Conservation (phyloP, 495 filamentous ascomycete genomes). For the Tuber microsphaerosporum region DNA sequence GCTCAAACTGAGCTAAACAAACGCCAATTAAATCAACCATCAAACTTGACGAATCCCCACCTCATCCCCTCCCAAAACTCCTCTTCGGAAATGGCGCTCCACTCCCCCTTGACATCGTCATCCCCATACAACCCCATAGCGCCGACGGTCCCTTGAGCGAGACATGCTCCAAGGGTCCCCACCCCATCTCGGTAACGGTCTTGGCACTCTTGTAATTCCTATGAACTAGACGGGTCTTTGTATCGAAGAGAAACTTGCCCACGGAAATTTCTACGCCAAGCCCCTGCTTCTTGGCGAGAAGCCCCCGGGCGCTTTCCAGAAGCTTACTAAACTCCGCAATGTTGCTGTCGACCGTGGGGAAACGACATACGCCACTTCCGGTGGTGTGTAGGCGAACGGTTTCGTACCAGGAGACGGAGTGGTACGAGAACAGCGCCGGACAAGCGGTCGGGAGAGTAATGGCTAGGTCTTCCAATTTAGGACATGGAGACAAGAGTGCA, state of each 20-base stretch:
- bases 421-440: slow-evolving; percentile 46
- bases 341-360: slow-evolving; percentile 24
- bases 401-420: slow-evolving; percentile 46
- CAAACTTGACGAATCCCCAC: slow-evolving; percentile 40
- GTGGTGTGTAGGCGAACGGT: slow-evolving; percentile 49
- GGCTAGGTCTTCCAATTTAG: slow-evolving; percentile 47
- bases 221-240: slow-evolving; percentile 45
- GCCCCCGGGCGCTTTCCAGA: slow-evolving; percentile 44
- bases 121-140: slow-evolving; percentile 50
- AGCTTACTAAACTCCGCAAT: slow-evolving; percentile 41
- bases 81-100: slow-evolving; percentile 43
- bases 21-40: slow-evolving; percentile 16
- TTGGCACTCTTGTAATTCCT: slow-evolving; percentile 46
- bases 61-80: slow-evolving; percentile 46
- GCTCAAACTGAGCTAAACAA: neutral
- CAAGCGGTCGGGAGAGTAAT: slow-evolving; percentile 50
- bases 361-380: slow-evolving; percentile 44
- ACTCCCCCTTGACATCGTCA: slow-evolving; percentile 45
- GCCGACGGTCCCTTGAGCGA: slow-evolving; percentile 51
- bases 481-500: slow-evolving; percentile 46
- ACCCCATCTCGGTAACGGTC: slow-evolving; percentile 43
- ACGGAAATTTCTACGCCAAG: slow-evolving; percentile 49
- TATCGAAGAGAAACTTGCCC: slow-evolving; percentile 48
- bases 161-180: slow-evolving; percentile 41
- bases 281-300: slow-evolving; percentile 41